phyloP scores from a whole-genome alignment of 495 filamentous ascomycete genomes.

The Neurospora tetrasperma region DNA sequence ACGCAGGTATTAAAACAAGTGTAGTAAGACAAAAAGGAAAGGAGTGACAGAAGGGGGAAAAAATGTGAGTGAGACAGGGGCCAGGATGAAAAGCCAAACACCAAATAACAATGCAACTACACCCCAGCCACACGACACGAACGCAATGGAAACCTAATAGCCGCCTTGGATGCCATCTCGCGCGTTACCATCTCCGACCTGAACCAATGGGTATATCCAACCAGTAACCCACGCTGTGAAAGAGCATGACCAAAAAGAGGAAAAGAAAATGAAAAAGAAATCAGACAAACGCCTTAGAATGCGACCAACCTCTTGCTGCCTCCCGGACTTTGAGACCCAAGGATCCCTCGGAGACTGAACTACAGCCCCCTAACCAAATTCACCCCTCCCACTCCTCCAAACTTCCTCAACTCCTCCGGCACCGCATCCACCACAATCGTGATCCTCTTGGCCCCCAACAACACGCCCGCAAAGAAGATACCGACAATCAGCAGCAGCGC shows the following conservation, averaged over 20 bases:
- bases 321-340: too few species aligned
- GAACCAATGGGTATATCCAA: neutral
- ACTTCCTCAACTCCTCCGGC: neutral
- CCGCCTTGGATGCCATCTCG: neutral
- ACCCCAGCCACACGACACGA: neutral
- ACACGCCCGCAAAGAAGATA: slow-evolving; percentile 1
- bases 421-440: slow-evolving; percentile 1
- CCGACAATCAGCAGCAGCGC: neutral
- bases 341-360: too few species aligned
- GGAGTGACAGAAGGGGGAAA: neutral
- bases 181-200: neutral
- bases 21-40: neutral
- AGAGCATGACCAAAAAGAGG: neutral
- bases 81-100: neutral
- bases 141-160: neutral
- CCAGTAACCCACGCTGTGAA: neutral
- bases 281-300: neutral
- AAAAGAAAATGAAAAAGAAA: neutral
- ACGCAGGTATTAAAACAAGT: neutral
- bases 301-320: neutral
- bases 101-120: neutral
- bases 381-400: neutral
- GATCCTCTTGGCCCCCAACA: slow-evolving; percentile 5
- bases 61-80: neutral
- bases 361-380: neutral